Evolutionary conservation across 23 red algal species (phyloP), one percentile per base, ranked within the genome.

Genomic region (Chondrus crispus): DNA sequence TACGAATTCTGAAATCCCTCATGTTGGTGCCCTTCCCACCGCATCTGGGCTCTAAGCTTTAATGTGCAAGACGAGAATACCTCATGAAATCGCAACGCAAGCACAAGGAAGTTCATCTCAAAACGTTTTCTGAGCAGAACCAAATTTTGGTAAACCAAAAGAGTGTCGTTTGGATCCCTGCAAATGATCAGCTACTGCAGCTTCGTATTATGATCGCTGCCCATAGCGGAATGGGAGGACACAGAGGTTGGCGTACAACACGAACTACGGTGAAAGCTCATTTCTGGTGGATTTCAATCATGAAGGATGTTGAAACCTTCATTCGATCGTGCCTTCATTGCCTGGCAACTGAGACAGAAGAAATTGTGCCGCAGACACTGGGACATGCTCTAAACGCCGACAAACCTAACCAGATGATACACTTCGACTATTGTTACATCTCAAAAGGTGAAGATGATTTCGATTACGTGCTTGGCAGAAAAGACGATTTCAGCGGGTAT

Each of bases 121-220:
- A n/a, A n/a, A n/a, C n/a, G n/a, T n/a, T n/a, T n/a, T n/a, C n/a
- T n/a, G n/a, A n/a, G n/a, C n/a, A n/a, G n/a, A n/a, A n/a, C n/a
- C n/a, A n/a, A n/a, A n/a, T n/a, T n/a, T n/a, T n/a, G n/a, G n/a
- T n/a, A n/a, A n/a, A n/a, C n/a, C n/a, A n/a, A n/a, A n/a, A n/a
- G n/a, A n/a, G n/a, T n/a, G n/a, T n/a, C n/a, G n/a, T 88, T 5
- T 88, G 45, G 63, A 88, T 71, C 10, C 84, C 84, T 14, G 63
- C 26, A 5, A 28, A 72, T 4, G 62, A 72, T 45, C 29, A 43
- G 10, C 50, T 50, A 11, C 62, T 88, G 38, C 5, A 44, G 32
- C 84, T 88, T 3, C 28, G 84, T n/a, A 74, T 88, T 4, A 16
- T 52, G 37, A 74, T 88, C 4, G 84, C 84, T 48, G 84, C 11